A percentile compares a stretch with the other conserved stretches of the same genome.
These are phyloP conservation scores for Wickerhamomyces ciferrii DNA, from an alignment of 805 yeast genomes.

Conservation along the genomic window DNA sequence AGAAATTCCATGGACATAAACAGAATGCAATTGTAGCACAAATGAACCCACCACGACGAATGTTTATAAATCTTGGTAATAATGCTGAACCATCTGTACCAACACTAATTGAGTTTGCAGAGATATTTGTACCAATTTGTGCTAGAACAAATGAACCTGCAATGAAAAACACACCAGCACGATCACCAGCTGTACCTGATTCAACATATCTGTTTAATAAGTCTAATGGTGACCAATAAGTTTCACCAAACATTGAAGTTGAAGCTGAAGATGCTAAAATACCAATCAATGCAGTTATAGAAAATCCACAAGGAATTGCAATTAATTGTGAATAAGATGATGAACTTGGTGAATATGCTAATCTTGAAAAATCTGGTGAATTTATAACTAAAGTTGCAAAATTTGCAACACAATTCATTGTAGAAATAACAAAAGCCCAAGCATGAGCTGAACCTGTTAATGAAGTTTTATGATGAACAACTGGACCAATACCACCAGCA, in stretches of 20 bases:
- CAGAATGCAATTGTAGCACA: conserved; percentile 64
- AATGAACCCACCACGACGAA: conserved; percentile 56
- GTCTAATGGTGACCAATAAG: conserved; percentile 37
- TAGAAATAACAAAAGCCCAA: conserved; percentile 71
- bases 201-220: conserved; percentile 30
- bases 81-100: conserved; percentile 54
- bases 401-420: conserved; percentile 74
- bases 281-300: conserved; percentile 74
- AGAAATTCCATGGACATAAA: conserved; percentile 78
- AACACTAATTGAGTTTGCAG: conserved; percentile 58
- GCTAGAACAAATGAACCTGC: conserved; percentile 61
- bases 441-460: conserved; percentile 30
- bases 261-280: conserved; percentile 71
- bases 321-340: conserved; percentile 46
- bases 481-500: conserved; percentile 23
- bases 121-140: conserved; percentile 73
- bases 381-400: conserved; percentile 77
- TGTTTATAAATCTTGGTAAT: conserved; percentile 53
- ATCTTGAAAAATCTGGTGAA: conserved; percentile 81
- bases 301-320: conserved; percentile 66
- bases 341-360: conserved; percentile 47
- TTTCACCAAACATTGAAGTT: conserved; percentile 29
- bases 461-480: conserved; percentile 13
- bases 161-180: conserved; percentile 66
- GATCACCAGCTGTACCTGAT: conserved; percentile 25